Evolutionary conservation across 768 basidiomycete genomes (phyloP).

Genomic region (Sarcodon aspratus): DNA sequence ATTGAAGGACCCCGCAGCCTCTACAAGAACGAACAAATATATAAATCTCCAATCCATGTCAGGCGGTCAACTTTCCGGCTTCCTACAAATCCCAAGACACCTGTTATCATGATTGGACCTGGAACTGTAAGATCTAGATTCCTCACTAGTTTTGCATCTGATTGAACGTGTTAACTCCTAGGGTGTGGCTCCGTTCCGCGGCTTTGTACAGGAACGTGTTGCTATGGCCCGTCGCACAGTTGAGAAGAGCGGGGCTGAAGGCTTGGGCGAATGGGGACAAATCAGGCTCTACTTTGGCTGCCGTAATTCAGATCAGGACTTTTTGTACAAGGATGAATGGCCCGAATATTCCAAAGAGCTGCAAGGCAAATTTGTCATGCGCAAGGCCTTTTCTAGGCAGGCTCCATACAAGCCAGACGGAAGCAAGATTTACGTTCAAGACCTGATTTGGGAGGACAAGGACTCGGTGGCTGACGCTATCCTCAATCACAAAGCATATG

Average conservation of each 20-base stretch:
- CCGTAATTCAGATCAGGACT: constrained; percentile 81
- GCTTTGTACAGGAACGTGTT: constrained; percentile 96
- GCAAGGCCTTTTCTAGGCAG: constrained; percentile 85
- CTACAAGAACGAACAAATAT: constrained; percentile 59
- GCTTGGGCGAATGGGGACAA: constrained; percentile 89
- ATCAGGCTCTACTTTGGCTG: constrained; percentile 97
- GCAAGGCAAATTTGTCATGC: constrained; percentile 84
- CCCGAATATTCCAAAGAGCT: constrained; percentile 76
- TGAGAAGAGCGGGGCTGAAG: constrained; percentile 92
- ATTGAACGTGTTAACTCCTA: constrained; percentile 17
- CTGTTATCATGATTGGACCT: constrained; percentile 98
- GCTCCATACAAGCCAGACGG: constrained; percentile 79
- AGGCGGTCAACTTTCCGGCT: constrained; percentile 93
- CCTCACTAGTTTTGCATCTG: constrained; percentile 2
- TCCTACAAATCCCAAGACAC: constrained; percentile 96
- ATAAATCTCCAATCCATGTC: constrained; percentile 89
- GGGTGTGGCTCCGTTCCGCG: constrained; percentile 99
- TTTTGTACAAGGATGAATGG: constrained; percentile 95
- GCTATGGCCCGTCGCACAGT: constrained; percentile 89
- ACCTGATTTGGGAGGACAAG: constrained; percentile 82
- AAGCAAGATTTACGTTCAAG: constrained; percentile 98
- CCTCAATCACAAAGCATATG: constrained; percentile 90
- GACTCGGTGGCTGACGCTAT: constrained; percentile 81
- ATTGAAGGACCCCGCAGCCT: constrained; percentile 87
- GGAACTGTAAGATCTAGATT: constrained; percentile 65